These are phyloP conservation scores for Vitis hybrid DNA, from an alignment of 177 flowering plant genomes.

Conservation along the genomic window DNA sequence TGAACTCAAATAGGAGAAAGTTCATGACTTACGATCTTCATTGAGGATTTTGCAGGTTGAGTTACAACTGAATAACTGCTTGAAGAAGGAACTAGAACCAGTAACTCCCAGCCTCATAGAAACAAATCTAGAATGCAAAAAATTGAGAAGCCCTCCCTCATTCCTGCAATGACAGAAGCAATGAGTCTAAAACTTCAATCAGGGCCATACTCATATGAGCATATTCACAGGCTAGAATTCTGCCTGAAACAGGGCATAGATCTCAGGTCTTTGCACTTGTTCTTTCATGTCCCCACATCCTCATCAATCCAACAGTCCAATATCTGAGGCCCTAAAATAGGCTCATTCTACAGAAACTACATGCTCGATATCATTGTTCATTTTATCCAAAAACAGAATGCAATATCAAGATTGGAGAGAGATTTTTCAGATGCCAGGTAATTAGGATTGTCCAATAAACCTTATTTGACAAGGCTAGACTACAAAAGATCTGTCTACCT, in stretches of 20 bases:
- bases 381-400: neutral
- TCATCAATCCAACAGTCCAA: neutral
- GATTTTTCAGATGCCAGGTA: neutral
- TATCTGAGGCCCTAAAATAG: neutral
- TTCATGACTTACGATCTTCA: conserved; percentile 59
- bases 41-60: conserved; percentile 38
- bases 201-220: neutral
- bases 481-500: neutral
- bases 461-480: neutral
- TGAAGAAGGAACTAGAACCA: conserved; percentile 30
- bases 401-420: no score
- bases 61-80: conserved; percentile 12
- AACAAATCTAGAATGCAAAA: conserved; percentile 43
- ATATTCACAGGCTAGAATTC: neutral
- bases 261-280: neutral
- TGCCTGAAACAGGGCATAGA: neutral
- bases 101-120: conserved; percentile 29
- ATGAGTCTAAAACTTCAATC: neutral
- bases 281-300: neutral
- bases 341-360: neutral
- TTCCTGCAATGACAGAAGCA: conserved; percentile 47
- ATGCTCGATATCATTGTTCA: neutral
- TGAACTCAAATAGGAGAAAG: neutral
- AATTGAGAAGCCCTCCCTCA: conserved; percentile 75
- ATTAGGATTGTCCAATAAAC: neutral